These are phyloP conservation scores for Populus ilicifolia DNA, from an alignment of 345 rosid genomes.

Conservation along the genomic window DNA sequence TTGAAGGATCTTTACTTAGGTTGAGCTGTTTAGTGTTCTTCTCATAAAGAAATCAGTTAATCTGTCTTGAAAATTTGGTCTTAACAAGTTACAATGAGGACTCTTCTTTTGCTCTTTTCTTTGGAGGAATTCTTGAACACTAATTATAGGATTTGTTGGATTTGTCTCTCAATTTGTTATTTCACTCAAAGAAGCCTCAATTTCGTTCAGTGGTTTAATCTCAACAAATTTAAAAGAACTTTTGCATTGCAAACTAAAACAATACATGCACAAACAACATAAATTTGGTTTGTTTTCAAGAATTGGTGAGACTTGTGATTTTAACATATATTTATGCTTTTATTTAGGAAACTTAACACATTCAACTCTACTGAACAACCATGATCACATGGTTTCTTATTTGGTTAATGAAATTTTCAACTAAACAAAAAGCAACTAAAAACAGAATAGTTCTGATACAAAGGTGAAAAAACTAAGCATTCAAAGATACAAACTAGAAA, in stretches of 20 bases:
- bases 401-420: neutral
- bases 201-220: neutral
- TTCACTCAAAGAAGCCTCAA: neutral
- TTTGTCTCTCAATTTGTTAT: neutral
- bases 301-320: too few species aligned
- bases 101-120: neutral
- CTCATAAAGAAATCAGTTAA: neutral
- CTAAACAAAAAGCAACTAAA: neutral
- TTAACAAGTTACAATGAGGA: neutral
- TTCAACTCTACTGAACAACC: neutral
- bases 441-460: neutral
- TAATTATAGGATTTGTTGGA: neutral
- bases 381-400: neutral
- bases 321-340: neutral
- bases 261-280: too few species aligned
- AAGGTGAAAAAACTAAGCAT: neutral
- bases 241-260: neutral
- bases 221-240: neutral
- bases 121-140: neutral
- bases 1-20: neutral
- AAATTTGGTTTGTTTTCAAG: too few species aligned
- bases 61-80: neutral
- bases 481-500: neutral
- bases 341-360: neutral
- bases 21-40: neutral